Evolutionary conservation across 208 protist genomes (phyloP).

Genomic region (Endotrypanum monterogeii): DNA sequence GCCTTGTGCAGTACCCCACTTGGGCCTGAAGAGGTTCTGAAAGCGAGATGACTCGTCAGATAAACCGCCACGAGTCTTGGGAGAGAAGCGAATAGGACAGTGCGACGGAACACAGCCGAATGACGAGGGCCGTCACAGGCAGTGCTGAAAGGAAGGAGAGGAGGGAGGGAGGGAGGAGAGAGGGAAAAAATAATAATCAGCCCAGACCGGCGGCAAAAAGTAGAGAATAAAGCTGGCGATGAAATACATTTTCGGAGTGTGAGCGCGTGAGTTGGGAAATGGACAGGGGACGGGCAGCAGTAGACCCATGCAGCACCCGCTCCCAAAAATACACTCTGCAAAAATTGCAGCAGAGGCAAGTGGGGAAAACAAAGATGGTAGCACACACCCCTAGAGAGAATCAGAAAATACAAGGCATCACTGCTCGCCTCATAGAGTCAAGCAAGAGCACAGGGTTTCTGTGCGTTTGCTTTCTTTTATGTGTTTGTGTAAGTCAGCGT

Average conservation of each 20-base stretch:
- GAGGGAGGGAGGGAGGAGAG: background rate
- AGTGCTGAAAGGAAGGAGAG: background rate
- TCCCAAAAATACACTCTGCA: background rate
- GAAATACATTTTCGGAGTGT: background rate
- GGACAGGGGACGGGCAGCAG: background rate
- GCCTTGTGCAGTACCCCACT: background rate
- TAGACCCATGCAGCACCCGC: background rate
- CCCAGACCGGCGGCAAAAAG: background rate
- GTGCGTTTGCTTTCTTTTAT: too few species aligned
- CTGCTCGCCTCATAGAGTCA: too few species aligned
- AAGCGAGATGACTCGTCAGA: background rate
- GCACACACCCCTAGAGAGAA: background rate
- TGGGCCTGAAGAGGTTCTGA: background rate
- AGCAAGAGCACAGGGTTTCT: too few species aligned
- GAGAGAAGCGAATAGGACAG: background rate
- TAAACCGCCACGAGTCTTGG: background rate
- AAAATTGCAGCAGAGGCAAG: background rate
- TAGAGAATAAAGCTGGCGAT: background rate
- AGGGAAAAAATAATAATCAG: too few species aligned
- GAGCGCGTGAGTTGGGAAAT: background rate
- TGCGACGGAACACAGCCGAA: background rate
- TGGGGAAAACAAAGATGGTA: background rate
- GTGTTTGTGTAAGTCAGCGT: too few species aligned
- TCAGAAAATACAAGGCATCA: too few species aligned
- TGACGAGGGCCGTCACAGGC: too few species aligned